These are phyloP conservation scores for Eimeria necatrix DNA, from an alignment of 169 alveolate species.

Conservation along the genomic window DNA sequence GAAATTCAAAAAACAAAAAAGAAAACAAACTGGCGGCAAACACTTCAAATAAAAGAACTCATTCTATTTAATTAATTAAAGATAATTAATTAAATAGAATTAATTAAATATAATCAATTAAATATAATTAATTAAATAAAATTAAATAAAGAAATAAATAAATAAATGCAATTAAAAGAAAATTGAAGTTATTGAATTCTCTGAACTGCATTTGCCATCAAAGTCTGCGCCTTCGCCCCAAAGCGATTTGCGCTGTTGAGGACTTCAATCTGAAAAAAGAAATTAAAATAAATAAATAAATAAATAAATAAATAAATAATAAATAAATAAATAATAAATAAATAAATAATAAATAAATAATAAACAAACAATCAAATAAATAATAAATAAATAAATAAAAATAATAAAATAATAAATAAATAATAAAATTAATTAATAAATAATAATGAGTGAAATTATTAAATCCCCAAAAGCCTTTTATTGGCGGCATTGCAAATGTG, in stretches of 20 bases:
- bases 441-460: too few relatives aligned
- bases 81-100: not conserved
- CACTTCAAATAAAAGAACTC: not conserved
- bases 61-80: not conserved
- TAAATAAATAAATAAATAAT: too few relatives aligned
- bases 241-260: constrained; percentile 10
- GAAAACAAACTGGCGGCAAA: not conserved
- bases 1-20: not conserved
- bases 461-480: too few relatives aligned
- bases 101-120: too few relatives aligned
- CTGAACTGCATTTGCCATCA: not conserved
- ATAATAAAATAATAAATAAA: too few relatives aligned
- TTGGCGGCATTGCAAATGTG: too few relatives aligned
- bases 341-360: too few relatives aligned
- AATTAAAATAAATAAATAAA: not conserved
- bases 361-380: too few relatives aligned
- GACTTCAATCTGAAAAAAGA: not conserved
- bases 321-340: too few relatives aligned
- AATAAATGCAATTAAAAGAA: not conserved
- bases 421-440: too few relatives aligned
- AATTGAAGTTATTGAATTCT: not conserved
- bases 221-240: constrained; percentile 47
- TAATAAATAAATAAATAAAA: too few relatives aligned
- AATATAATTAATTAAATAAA: too few relatives aligned
- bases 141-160: not conserved